phyloP scores from a whole-genome alignment of 106 monocot genomes.

The Dioscorea dumetorum region DNA sequence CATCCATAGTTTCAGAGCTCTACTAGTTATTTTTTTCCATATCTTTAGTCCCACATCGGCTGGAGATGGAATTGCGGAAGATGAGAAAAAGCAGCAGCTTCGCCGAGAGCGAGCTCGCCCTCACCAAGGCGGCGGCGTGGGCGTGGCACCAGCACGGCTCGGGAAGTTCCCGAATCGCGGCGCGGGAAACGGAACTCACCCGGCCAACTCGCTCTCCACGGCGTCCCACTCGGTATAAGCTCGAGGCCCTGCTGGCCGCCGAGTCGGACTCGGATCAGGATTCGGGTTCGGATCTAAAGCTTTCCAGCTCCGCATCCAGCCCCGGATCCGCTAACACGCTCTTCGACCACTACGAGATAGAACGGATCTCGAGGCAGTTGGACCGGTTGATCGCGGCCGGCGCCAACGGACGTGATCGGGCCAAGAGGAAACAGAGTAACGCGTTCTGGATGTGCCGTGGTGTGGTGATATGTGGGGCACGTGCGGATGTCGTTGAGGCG shows the following conservation, averaged over 20 bases:
- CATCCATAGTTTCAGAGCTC: too few relatives aligned
- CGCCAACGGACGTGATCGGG: neutral
- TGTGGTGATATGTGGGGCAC: conserved; percentile 11
- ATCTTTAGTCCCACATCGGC: too few relatives aligned
- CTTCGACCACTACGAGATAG: conserved; percentile 15
- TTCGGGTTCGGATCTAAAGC: too few relatives aligned
- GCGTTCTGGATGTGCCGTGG: conserved; percentile 17
- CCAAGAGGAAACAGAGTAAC: neutral
- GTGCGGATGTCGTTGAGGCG: conserved; percentile 13
- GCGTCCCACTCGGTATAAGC: conserved; percentile 17
- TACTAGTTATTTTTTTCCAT: too few relatives aligned
- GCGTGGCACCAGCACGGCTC: conserved; percentile 26
- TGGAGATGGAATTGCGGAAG: too few relatives aligned
- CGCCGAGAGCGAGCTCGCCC: conserved; percentile 1
- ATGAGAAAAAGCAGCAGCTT: too few relatives aligned
- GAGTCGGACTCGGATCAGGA: too few relatives aligned
- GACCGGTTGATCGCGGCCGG: neutral
- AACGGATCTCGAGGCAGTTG: conserved; percentile 8
- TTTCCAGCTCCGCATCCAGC: too few relatives aligned
- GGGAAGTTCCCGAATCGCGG: conserved; percentile 3
- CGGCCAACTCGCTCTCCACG: neutral
- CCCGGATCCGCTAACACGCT: neutral
- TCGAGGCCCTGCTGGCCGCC: conserved; percentile 3
- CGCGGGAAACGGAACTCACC: neutral
- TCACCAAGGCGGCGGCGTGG: conserved; percentile 30